Conservation (phyloP, 805 yeast genomes). For the Cyberlindnera nakhonratchasimensis region DNA sequence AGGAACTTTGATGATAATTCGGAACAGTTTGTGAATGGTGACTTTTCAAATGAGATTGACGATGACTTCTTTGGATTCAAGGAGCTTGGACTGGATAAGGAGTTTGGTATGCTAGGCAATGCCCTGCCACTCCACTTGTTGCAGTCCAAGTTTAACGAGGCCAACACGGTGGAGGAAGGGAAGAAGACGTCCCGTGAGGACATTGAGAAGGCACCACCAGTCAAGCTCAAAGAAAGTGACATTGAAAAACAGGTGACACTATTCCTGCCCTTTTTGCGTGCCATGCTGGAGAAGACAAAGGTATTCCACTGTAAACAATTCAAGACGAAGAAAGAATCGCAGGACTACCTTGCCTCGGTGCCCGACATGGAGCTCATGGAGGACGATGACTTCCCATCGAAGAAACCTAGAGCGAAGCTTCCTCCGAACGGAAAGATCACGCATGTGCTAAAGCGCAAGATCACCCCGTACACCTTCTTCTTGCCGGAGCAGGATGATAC, state of each 20-base stretch:
- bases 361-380: slow-evolving; percentile 58
- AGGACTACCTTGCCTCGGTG: slow-evolving; percentile 29
- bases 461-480: slow-evolving; percentile 51
- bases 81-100: slow-evolving; percentile 90
- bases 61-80: slow-evolving; percentile 98
- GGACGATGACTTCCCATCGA: slow-evolving; percentile 82
- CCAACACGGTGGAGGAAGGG: slow-evolving; percentile 41
- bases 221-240: slow-evolving; percentile 49
- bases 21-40: slow-evolving; percentile 93
- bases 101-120: slow-evolving; percentile 77
- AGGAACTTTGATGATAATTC: slow-evolving; percentile 82
- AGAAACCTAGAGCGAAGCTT: slow-evolving; percentile 68
- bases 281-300: slow-evolving; percentile 41
- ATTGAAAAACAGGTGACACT: slow-evolving; percentile 54
- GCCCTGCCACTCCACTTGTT: slow-evolving; percentile 87
- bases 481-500: slow-evolving; percentile 33
- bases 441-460: slow-evolving; percentile 56
- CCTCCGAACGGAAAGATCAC: slow-evolving; percentile 90
- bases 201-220: slow-evolving; percentile 52
- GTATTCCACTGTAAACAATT: slow-evolving; percentile 37
- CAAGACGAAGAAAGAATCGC: slow-evolving; percentile 25
- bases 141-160: slow-evolving; percentile 67
- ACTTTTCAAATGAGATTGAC: slow-evolving; percentile 88
- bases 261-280: slow-evolving; percentile 51
- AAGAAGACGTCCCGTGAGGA: slow-evolving; percentile 61